phyloP scores from a whole-genome alignment of 2,329 filamentous ascomycete species.

The Venturia asperata region DNA sequence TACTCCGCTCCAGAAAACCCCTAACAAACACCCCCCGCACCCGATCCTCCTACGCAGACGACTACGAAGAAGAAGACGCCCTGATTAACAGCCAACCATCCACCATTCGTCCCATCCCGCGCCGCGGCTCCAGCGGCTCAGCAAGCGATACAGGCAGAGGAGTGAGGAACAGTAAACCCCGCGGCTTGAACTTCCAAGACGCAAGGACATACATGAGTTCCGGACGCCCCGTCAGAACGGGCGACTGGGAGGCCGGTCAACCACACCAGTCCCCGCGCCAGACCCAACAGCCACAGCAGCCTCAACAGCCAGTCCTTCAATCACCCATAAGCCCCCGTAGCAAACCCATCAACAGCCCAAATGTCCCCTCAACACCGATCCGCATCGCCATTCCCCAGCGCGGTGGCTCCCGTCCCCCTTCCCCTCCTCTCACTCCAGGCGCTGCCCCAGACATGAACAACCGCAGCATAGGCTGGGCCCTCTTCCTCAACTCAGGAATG shows the following conservation, averaged over 20 bases:
- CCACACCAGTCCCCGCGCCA: background rate
- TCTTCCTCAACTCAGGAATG: constrained; percentile 15
- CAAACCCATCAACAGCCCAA: background rate
- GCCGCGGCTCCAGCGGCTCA: constrained; percentile 2
- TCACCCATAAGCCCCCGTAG: background rate
- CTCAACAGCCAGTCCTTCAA: background rate
- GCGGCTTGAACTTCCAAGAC: constrained; percentile 16
- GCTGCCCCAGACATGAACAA: background rate
- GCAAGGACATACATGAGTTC: constrained; percentile 19
- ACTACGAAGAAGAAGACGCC: background rate
- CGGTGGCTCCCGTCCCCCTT: too few relatives aligned
- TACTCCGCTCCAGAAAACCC: background rate
- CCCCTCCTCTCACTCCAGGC: too few relatives aligned
- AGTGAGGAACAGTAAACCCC: background rate
- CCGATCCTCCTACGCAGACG: background rate
- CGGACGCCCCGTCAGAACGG: constrained; percentile 6
- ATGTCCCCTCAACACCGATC: background rate
- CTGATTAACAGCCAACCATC: background rate
- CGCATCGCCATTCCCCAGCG: background rate
- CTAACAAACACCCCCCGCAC: background rate
- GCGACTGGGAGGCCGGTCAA: constrained; percentile 11
- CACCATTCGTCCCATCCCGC: background rate
- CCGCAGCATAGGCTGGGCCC: constrained; percentile 12
- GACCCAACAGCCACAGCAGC: background rate
- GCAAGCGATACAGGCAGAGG: background rate